phyloP scores from a whole-genome alignment of 1,284 basidiomycete species.

The Athelia sp. region DNA sequence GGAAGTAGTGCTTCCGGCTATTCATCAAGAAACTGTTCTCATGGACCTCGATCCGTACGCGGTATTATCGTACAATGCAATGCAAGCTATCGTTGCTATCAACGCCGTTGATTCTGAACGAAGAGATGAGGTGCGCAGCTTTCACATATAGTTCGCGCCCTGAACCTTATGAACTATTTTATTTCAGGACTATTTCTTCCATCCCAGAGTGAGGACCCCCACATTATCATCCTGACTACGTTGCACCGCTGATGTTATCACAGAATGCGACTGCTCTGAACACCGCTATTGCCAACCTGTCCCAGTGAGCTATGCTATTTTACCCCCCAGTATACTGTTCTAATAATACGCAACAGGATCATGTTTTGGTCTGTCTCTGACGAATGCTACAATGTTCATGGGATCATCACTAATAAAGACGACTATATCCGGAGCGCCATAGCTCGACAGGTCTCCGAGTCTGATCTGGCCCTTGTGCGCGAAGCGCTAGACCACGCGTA shows the following conservation, averaged over 20 bases:
- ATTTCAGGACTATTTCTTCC: conserved; percentile 73
- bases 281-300: conserved; percentile 57
- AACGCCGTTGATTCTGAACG: conserved; percentile 80
- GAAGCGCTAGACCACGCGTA: conserved; percentile 56
- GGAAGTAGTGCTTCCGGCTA: conserved; percentile 63
- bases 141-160: background rate
- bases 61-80: conserved; percentile 76
- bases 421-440: conserved; percentile 34
- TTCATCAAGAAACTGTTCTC: conserved; percentile 56
- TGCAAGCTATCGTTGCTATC: conserved; percentile 68
- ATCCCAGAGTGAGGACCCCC: conserved; percentile 43
- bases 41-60: conserved; percentile 67
- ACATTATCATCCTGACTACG: background rate
- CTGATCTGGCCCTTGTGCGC: conserved; percentile 45
- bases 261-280: conserved; percentile 49
- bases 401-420: conserved; percentile 34
- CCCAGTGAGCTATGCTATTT: conserved; percentile 46
- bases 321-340: too few relatives aligned
- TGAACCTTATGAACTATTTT: conserved; percentile 4
- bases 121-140: conserved; percentile 47
- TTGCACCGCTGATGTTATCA: conserved; percentile 1
- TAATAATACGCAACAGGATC: conserved; percentile 37
- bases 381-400: conserved; percentile 45
- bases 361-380: conserved; percentile 72
- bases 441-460: conserved; percentile 29